Base-by-base conservation (phyloP, 2,329 filamentous ascomycete species). In the Ophiostoma montium region DNA sequence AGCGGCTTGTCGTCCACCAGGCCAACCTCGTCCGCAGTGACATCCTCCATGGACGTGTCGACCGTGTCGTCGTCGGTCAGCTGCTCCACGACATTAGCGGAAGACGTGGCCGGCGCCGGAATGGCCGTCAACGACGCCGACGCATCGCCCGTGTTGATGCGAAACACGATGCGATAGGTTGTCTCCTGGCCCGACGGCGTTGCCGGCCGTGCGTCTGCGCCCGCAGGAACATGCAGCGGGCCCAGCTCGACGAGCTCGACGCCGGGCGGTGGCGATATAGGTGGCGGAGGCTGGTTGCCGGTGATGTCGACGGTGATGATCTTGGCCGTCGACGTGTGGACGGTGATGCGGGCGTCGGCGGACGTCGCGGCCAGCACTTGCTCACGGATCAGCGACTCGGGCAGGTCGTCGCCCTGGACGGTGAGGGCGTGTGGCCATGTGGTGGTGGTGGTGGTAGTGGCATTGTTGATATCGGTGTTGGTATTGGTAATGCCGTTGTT, bases 221-320 rank as follows among this genome's bases (percentile, higher is more conserved):
- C 57, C 41, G 54, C 11, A 52, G 56, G 47, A 46, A 53, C 9
- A 23, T 53, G 54, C 42, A 54, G 43, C 9, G 56, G 55, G 3
- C 63, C 68, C 51, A 75, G 69, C 54, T 78, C 74, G 15, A 82
- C 63, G 9, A 82, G 65, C 57, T 80, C 75, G 10, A 79, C 70
- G 0, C 77, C 76, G 0, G 75, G 72, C 0, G 77, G 72, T 2
- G 75, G 72, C 1, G 71, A 65, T 2, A 82, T 62, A 1, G 71
- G 66, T 3, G 74, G 66, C 5, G 70, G 65, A 18, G 70, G 65
- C 5, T 70, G 65, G 1, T 74, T 74, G 27, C 76, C 75, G 13
- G 70, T 70, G 35, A 83, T 71, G 48, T 82, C 76, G 3, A 82
- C 76, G 0, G 78, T 80, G 56, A 82, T 78, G 13, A 70, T 81